Base-by-base conservation (phyloP, 805 yeast genomes). In the Candida awuae region DNA sequence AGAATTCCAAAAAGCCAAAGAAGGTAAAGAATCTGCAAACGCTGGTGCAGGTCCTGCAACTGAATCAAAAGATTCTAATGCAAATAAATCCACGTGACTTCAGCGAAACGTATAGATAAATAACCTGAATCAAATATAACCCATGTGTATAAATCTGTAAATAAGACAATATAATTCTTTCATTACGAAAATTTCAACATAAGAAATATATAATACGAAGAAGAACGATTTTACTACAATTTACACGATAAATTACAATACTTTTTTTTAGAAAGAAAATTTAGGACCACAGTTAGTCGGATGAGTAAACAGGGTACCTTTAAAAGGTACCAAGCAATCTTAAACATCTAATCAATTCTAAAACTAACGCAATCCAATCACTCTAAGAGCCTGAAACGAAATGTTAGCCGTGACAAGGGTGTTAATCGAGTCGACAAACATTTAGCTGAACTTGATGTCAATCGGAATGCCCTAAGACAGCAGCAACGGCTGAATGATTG, bases 371-470 rank as follows among this genome's bases (percentile, higher is more conserved):
- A 58, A 52, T 44, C 53, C 50, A 42, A 21, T 63, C 54, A 54
- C 61, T 77, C 82, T 77, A 77, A 77, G 80, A 73, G 73, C 82
- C 79, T 76, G 71, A 76, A 77, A 77, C 84, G 84, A 73, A 77
- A 77, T 72, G 68, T 63, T 67, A 63, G 67, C 70, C 78, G 84
- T 77, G 77, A 63, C 84, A 70, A 62, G 68, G 69, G 77, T 77
- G 84, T 77, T 77, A 73, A 73, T 67, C 70, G 65, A 75, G 84
- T 77, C 84, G 78, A 61, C 66, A 65, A 47, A 62, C 70, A 72
- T 78, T 75, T 77, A 77, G 84, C 84, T 77, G 77, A 71, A 50
- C 46, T 53, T 47, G 50, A 43, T 38, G 54, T 52, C 51, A 47
- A 54, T 31, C 48, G 46, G 38, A 23, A 34, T 25, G 32, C 45